Conservation (phyloP, 75 land plant species). For the Larix kaempferi region DNA sequence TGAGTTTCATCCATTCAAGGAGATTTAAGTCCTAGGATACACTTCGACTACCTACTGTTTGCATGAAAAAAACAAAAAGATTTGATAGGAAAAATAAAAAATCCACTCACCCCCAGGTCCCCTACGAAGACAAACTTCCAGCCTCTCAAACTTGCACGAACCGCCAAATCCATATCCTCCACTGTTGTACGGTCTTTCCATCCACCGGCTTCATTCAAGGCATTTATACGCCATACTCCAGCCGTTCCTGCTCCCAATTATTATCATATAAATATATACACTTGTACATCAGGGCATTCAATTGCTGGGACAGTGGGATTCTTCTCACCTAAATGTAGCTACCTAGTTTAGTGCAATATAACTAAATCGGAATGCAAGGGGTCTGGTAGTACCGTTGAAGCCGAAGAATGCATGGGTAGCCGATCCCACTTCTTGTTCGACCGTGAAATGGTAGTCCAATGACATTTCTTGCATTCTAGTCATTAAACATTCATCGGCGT, state of each 20-base stretch:
- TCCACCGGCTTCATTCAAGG: slow-evolving; percentile 78
- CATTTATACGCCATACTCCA: slow-evolving; percentile 71
- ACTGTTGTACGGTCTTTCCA: slow-evolving; percentile 88
- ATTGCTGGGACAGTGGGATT: too few relatives aligned
- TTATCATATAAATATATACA: not conserved
- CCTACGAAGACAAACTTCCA: slow-evolving; percentile 65
- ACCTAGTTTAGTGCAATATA: too few relatives aligned
- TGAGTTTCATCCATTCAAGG: not conserved
- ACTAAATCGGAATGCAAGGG: too few relatives aligned
- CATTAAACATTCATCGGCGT: slow-evolving; percentile 47
- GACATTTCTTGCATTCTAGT: slow-evolving; percentile 57
- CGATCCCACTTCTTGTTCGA: slow-evolving; percentile 47
- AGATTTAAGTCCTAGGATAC: not conserved
- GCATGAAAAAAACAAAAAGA: not conserved
- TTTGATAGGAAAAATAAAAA: not conserved
- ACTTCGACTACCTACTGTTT: not conserved
- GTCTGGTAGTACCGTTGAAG: slow-evolving; percentile 56
- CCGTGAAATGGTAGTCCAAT: slow-evolving; percentile 38
- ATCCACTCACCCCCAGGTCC: slow-evolving; percentile 30
- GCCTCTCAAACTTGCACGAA: slow-evolving; percentile 74
- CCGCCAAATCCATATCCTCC: slow-evolving; percentile 89
- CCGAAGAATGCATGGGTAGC: slow-evolving; percentile 76
- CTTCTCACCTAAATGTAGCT: too few relatives aligned
- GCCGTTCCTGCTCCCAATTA: slow-evolving; percentile 54
- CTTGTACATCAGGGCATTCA: not conserved